phyloP scores from a whole-genome alignment of 2,329 filamentous ascomycete species.

The Phialemoniopsis sp. region DNA sequence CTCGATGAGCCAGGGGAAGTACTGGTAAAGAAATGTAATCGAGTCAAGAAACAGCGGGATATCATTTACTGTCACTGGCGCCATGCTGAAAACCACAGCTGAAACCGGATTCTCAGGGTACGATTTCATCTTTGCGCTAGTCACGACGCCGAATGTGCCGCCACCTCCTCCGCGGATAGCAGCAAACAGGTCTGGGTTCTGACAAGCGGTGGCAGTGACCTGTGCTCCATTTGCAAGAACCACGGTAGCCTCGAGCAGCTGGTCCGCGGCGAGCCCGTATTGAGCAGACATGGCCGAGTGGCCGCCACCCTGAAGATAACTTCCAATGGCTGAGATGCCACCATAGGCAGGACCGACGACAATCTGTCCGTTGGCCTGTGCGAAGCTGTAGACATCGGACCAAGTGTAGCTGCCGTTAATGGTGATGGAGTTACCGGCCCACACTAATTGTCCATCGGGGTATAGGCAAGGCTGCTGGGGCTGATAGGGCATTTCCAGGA shows the following conservation, averaged over 20 bases:
- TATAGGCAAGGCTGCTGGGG: neutral
- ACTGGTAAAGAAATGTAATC: neutral
- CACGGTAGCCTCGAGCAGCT: conserved; percentile 35
- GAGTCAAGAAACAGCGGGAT: neutral
- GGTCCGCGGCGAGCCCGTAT: conserved; percentile 38
- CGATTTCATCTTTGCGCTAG: too few species aligned
- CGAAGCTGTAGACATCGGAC: neutral
- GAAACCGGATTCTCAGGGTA: too few species aligned
- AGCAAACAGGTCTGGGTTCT: conserved; percentile 52
- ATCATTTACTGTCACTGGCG: neutral
- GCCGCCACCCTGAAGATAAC: conserved; percentile 26
- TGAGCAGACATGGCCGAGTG: conserved; percentile 30
- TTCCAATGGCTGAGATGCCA: neutral
- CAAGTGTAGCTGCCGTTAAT: neutral
- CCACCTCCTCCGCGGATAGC: conserved; percentile 48
- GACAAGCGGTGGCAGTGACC: conserved; percentile 24
- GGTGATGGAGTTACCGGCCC: neutral
- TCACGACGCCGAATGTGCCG: conserved; percentile 31
- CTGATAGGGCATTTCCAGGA: neutral
- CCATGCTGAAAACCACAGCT: neutral
- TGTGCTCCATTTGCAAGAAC: conserved; percentile 29
- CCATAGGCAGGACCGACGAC: neutral
- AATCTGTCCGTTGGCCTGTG: neutral
- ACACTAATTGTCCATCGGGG: neutral
- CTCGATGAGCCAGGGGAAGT: neutral